Evolutionary conservation across 306 rosid species (phyloP).

Genomic region (Vigna unguiculata): DNA sequence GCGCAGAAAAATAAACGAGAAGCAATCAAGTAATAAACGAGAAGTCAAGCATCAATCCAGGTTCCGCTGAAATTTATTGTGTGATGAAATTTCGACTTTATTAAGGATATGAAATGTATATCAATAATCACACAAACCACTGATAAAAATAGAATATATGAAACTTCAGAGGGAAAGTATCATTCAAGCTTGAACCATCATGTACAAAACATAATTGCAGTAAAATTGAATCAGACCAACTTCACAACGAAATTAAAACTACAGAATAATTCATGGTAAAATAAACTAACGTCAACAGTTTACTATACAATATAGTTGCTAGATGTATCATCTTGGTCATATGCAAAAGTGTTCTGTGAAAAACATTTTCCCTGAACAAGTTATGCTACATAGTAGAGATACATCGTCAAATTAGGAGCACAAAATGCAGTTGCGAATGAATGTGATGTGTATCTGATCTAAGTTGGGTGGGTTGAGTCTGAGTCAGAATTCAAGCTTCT

Average conservation of each 20-base stretch:
- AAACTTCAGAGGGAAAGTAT: not conserved
- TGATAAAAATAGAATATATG: not conserved
- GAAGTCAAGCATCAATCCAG: not conserved
- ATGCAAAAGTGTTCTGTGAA: constrained; percentile 34
- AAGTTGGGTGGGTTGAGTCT: constrained; percentile 5
- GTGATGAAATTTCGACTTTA: not conserved
- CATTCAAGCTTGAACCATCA: not conserved
- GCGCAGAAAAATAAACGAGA: too few species aligned
- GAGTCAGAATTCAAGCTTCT: constrained; percentile 77
- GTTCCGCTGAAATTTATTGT: not conserved
- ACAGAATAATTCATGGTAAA: constrained; percentile 12
- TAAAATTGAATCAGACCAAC: not conserved
- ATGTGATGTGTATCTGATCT: constrained; percentile 26
- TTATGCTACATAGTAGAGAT: constrained; percentile 27
- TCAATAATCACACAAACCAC: not conserved
- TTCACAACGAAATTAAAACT: constrained; percentile 7
- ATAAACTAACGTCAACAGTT: constrained; percentile 17
- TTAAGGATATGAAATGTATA: not conserved
- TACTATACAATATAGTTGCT: constrained; percentile 47
- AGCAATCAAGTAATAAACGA: not conserved
- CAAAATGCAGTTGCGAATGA: constrained; percentile 26
- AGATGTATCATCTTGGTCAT: constrained; percentile 43
- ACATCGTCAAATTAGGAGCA: constrained; percentile 33
- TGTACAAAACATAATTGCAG: not conserved
- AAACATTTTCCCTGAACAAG: constrained; percentile 23